Base-by-base conservation (phyloP, 1,139 yeast genomes). In the Blastobotrys buckinghamii region DNA sequence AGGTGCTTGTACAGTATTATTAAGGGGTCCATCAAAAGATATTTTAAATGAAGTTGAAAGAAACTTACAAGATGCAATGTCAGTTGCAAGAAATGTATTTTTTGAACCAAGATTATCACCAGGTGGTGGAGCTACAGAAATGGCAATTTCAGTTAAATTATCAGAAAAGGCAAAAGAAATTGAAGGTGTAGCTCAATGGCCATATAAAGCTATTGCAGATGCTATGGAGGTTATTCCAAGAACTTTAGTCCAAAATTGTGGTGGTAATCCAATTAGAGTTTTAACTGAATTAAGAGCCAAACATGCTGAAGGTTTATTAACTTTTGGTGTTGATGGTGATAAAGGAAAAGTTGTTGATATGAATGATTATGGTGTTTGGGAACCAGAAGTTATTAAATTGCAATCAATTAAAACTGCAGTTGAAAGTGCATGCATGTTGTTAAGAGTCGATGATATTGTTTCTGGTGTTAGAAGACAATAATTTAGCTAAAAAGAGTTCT, bases 101-200 rank as follows among this genome's bases (percentile, higher is more conserved):
- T 83, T 92, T 60, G 95, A 92, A 67, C 98, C 99, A 45, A 81
- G 94, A 37, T 77, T 92, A 63, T 77, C 96, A 1, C 99, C 99
- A 45, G 99, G 99, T 59, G 99, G 98, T 51, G 98, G 99, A 63
- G 98, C 99, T 45, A 92, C 97, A 20, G 99, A 92, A 71, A 92
- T 94, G 97, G 98, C 98, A 1, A 90, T 94, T 45, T 78, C 94
- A 56, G 97, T 92, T 29, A 81, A 78, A 57, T 76, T 92, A 53
- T 78, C 96, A 12, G 97, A 92, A 66, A 84, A 81, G 72, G 97
- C 97, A 44, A 90, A 90, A 71, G 76, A 81, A 47, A 81, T 94
- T 58, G 97, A 89, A 68, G 98, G 98, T 51, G 84, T 92, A 51
- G 90, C 88, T 50, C 98, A 94, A 71, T 90, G 96, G 95, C 98